A percentile compares a stretch with the other conserved stretches of the same genome.
phyloP scores from a whole-genome alignment of 495 filamentous ascomycete genomes.

The Poronia punctata region DNA sequence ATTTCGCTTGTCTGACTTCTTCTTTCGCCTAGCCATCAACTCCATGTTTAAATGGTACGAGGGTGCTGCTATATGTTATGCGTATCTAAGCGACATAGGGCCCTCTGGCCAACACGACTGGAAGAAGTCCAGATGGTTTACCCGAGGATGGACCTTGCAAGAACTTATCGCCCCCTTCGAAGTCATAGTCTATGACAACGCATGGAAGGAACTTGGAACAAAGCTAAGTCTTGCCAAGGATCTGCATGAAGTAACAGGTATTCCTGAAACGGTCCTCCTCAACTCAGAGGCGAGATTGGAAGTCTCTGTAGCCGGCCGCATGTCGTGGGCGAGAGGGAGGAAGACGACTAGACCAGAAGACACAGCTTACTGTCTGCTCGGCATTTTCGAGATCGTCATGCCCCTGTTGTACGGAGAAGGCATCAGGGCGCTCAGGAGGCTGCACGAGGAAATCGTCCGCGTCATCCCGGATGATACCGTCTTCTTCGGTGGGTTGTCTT shows the following conservation, averaged over 20 bases:
- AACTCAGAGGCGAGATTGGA: neutral
- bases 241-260: conserved; percentile 14
- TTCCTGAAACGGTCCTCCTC: conserved; percentile 6
- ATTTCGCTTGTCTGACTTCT: conserved; percentile 17
- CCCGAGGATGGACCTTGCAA: conserved; percentile 10
- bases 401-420: conserved; percentile 7
- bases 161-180: conserved; percentile 19
- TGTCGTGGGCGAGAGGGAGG: conserved; percentile 7
- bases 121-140: conserved; percentile 4
- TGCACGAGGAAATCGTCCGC: neutral
- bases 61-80: conserved; percentile 16
- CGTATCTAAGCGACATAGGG: conserved; percentile 15
- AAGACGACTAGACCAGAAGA: conserved; percentile 10
- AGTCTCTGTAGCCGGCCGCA: conserved; percentile 6
- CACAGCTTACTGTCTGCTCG: conserved; percentile 8
- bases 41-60: conserved; percentile 14
- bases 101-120: neutral
- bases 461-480: conserved; percentile 1
- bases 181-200: conserved; percentile 19
- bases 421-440: neutral
- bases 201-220: conserved; percentile 16
- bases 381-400: conserved; percentile 7
- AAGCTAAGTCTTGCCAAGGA: conserved; percentile 7
- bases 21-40: neutral
- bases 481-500: neutral